Percentiles rank a stretch among this genome's conserved stretches.
Evolutionary conservation across 2,329 filamentous ascomycete genomes (phyloP).

Genomic region (Zasmidium angulare): DNA sequence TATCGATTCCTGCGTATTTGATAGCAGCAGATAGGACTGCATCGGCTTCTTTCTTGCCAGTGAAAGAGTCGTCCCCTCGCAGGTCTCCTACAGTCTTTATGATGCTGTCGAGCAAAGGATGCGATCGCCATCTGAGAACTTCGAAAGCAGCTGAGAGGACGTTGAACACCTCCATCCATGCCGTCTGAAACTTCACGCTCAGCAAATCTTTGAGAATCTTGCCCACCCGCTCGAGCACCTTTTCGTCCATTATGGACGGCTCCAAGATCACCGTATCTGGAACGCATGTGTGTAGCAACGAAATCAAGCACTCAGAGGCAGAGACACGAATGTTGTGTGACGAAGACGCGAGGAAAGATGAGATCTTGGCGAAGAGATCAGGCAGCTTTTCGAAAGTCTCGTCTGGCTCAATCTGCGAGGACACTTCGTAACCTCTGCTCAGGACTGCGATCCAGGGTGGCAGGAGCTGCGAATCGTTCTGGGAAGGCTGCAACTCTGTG

Average conservation of each 20-base stretch:
- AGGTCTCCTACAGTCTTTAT: constrained; percentile 82
- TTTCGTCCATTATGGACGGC: constrained; percentile 90
- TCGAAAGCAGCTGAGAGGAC: constrained; percentile 87
- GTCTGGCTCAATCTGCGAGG: constrained; percentile 80
- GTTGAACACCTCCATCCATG: constrained; percentile 92
- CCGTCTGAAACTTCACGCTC: constrained; percentile 86
- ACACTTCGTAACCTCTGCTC: constrained; percentile 91
- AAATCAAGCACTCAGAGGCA: constrained; percentile 90
- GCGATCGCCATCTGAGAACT: constrained; percentile 77
- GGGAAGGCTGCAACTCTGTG: constrained; percentile 82
- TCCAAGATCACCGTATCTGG: constrained; percentile 80
- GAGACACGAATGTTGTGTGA: constrained; percentile 93
- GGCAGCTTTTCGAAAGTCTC: constrained; percentile 91
- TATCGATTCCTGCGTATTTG: constrained; percentile 83
- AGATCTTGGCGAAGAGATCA: constrained; percentile 76
- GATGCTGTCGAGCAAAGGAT: constrained; percentile 73
- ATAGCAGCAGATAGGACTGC: constrained; percentile 85
- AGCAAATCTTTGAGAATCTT: constrained; percentile 72
- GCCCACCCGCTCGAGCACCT: constrained; percentile 77
- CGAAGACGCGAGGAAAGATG: constrained; percentile 78
- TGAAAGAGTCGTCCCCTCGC: constrained; percentile 81
- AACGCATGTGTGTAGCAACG: constrained; percentile 87
- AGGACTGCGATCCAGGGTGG: constrained; percentile 96
- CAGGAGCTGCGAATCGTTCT: constrained; percentile 90
- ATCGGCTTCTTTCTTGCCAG: constrained; percentile 92